Conservation (phyloP, 225 moss, liverwort and hornwort genomes). For the Rhytidiadelphus loreus region DNA sequence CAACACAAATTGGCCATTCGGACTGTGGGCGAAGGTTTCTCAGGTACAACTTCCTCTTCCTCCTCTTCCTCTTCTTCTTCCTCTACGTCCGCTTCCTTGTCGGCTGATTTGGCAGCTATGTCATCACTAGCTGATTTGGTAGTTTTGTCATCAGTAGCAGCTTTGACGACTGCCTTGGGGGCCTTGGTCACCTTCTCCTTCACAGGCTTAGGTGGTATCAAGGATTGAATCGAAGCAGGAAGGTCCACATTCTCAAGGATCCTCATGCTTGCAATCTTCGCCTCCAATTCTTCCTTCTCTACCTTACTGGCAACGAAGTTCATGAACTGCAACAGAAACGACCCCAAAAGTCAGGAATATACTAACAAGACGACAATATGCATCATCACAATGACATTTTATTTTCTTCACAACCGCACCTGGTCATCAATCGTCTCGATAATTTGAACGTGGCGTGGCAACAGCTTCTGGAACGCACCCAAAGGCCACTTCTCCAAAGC, state of each 20-base stretch:
- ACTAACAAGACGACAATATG: not conserved
- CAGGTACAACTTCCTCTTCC: not conserved
- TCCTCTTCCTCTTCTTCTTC: not conserved
- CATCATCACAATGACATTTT: not conserved
- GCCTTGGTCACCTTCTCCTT: slow-evolving; percentile 7
- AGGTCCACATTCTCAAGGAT: slow-evolving; percentile 73
- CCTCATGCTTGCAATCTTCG: slow-evolving; percentile 72
- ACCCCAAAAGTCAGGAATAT: not conserved
- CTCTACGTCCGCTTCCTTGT: not conserved
- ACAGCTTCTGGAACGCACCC: slow-evolving; percentile 69
- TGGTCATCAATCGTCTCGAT: slow-evolving; percentile 80
- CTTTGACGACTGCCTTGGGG: not conserved
- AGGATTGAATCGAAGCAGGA: slow-evolving; percentile 26
- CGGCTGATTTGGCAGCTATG: not conserved
- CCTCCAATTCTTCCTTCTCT: slow-evolving; percentile 35
- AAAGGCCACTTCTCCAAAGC: slow-evolving; percentile 95
- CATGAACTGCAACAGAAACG: slow-evolving; percentile 46
- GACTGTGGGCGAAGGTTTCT: slow-evolving; percentile 33
- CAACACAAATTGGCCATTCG: slow-evolving; percentile 97
- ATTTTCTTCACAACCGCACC: slow-evolving; percentile 20
- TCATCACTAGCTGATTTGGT: not conserved
- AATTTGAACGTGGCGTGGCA: slow-evolving; percentile 88
- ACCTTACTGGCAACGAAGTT: slow-evolving; percentile 49
- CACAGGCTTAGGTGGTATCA: slow-evolving; percentile 28
- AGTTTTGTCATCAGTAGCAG: not conserved